A percentile compares a stretch with the other conserved stretches of the same genome.
Evolutionary conservation across 2,329 filamentous ascomycete species (phyloP).

Genomic region (Cladorrhinum sp.): DNA sequence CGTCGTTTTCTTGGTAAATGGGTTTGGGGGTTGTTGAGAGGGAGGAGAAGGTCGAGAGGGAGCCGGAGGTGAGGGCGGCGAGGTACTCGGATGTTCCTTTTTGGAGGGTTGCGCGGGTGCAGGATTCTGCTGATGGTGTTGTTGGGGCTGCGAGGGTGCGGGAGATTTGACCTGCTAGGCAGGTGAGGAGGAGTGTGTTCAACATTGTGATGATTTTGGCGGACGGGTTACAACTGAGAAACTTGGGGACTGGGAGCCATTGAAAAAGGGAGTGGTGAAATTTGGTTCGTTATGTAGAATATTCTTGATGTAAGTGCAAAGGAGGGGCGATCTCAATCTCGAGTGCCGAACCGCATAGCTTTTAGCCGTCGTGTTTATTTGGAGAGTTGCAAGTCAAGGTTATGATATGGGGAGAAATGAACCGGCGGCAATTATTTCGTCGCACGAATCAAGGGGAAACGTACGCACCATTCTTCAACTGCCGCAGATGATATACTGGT

Average conservation of each 20-base stretch:
- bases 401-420: not conserved
- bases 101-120: constrained; percentile 24
- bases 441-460: not conserved
- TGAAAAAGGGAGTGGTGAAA: no score
- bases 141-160: constrained; percentile 19
- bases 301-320: no score
- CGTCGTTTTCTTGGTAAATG: constrained; percentile 27
- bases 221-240: not conserved
- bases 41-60: constrained; percentile 13
- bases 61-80: constrained; percentile 21
- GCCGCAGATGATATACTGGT: not conserved
- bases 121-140: no score
- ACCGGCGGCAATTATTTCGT: not conserved
- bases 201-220: not conserved
- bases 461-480: not conserved
- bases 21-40: constrained; percentile 16
- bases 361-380: not conserved
- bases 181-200: not conserved
- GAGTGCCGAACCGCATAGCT: not conserved
- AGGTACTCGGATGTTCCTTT: constrained; percentile 24
- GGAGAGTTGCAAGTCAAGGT: not conserved
- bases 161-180: constrained; percentile 7
- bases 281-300: no score
- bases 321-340: not conserved
- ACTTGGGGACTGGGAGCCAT: not conserved